These are phyloP conservation scores for Halophytophthora batemanensis DNA, from an alignment of 352 stramenopile species.

Conservation along the genomic window DNA sequence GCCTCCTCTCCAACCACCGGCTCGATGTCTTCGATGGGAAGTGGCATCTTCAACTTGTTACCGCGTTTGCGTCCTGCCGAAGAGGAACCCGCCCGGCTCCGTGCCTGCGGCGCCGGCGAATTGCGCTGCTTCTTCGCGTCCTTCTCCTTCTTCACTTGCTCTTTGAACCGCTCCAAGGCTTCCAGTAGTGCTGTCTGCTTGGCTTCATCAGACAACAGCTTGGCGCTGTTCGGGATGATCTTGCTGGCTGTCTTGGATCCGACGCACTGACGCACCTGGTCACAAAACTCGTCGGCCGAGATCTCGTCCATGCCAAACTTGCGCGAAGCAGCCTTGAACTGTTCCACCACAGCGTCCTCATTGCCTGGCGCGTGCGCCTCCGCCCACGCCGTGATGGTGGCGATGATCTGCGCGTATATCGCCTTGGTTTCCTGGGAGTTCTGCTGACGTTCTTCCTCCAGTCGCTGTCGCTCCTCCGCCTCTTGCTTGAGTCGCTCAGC, in stretches of 20 bases:
- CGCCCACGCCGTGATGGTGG: slow-evolving; percentile 58
- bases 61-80: slow-evolving; percentile 41
- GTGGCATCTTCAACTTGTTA: slow-evolving; percentile 39
- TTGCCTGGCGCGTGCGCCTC: slow-evolving; percentile 49
- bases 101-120: slow-evolving; percentile 32
- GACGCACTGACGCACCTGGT: slow-evolving; percentile 60
- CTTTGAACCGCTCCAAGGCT: slow-evolving; percentile 62
- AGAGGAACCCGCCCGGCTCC: slow-evolving; percentile 24
- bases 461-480: slow-evolving; percentile 50
- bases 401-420: slow-evolving; percentile 66
- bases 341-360: slow-evolving; percentile 43
- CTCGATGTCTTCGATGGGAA: slow-evolving; percentile 76
- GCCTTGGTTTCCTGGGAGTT: slow-evolving; percentile 55
- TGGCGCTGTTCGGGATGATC: slow-evolving; percentile 72
- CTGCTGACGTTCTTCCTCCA: slow-evolving; percentile 50
- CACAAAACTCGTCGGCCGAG: slow-evolving; percentile 68
- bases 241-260: slow-evolving; percentile 70
- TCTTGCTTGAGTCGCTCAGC: slow-evolving; percentile 39
- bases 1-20: slow-evolving; percentile 81
- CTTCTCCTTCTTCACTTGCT: slow-evolving; percentile 72
- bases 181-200: slow-evolving; percentile 55
- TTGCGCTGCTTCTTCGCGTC: slow-evolving; percentile 67
- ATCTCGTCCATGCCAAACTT: slow-evolving; percentile 67
- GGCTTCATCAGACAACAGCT: slow-evolving; percentile 50
- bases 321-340: slow-evolving; percentile 59